A percentile compares a stretch with the other conserved stretches of the same genome.
Conservation (phyloP, 441 rosid species). For the Metrosideros polymorpha region DNA sequence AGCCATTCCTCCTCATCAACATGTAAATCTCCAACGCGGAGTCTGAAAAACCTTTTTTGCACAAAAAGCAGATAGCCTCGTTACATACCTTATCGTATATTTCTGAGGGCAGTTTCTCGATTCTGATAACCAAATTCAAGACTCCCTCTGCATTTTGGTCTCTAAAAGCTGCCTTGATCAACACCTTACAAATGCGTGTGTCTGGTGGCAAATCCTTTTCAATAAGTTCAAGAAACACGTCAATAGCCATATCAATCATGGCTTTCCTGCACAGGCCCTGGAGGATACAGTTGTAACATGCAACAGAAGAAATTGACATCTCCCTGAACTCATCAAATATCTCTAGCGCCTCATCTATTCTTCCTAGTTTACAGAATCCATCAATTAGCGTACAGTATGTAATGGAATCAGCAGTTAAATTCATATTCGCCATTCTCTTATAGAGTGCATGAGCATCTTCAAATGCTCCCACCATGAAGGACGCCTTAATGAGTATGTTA, state of each 20-base stretch:
- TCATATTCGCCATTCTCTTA: conserved; percentile 46
- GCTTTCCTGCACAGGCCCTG: conserved; percentile 50
- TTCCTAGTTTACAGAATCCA: conserved; percentile 49
- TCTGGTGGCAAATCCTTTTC: conserved; percentile 40
- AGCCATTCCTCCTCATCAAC: conserved; percentile 37
- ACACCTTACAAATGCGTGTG: conserved; percentile 18
- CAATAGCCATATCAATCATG: conserved; percentile 49
- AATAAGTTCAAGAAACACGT: conserved; percentile 43
- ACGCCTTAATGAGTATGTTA: conserved; percentile 62
- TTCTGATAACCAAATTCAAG: conserved; percentile 29
- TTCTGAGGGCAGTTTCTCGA: conserved; percentile 27
- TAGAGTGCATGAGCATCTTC: conserved; percentile 58
- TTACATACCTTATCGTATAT: conserved; percentile 26
- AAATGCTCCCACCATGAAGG: conserved; percentile 55
- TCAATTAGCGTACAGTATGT: conserved; percentile 52
- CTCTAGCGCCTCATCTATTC: conserved; percentile 66
- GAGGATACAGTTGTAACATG: conserved; percentile 51
- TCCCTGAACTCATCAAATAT: conserved; percentile 62
- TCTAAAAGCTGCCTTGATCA: conserved; percentile 33
- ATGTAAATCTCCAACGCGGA: conserved; percentile 34
- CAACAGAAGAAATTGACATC: conserved; percentile 33
- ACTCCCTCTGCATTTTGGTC: conserved; percentile 36
- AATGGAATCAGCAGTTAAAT: conserved; percentile 43
- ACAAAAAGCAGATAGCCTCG: conserved; percentile 41
- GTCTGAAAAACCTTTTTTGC: conserved; percentile 35